Evolutionary conservation across 1,284 basidiomycete species (phyloP).

Genomic region (Cryptococcus neoformans): DNA sequence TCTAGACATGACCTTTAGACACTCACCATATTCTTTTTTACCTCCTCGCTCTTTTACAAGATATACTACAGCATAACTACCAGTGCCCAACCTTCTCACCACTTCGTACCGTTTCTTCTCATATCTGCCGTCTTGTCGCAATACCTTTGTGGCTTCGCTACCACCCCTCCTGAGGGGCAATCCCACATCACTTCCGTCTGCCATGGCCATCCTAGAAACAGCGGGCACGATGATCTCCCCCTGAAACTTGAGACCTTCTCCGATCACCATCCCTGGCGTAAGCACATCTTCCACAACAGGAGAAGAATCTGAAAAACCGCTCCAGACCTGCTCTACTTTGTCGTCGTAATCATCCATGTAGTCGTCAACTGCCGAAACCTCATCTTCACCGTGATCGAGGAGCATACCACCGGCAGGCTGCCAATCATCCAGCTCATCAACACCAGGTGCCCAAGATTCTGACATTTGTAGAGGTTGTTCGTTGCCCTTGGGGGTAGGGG

Average conservation of each 20-base stretch:
- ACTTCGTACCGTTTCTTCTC: slow-evolving; percentile 63
- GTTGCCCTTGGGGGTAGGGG: slow-evolving; percentile 6
- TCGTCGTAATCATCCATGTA: slow-evolving; percentile 18
- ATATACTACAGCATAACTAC: slow-evolving; percentile 91
- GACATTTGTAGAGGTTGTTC: slow-evolving; percentile 23
- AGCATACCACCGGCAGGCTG: slow-evolving; percentile 42
- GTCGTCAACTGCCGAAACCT: slow-evolving; percentile 19
- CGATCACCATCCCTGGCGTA: slow-evolving; percentile 39
- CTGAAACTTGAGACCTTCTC: slow-evolving; percentile 46
- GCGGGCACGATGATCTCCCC: slow-evolving; percentile 45
- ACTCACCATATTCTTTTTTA: slow-evolving; percentile 68
- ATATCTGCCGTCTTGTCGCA: slow-evolving; percentile 4
- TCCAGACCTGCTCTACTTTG: slow-evolving; percentile 13
- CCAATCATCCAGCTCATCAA: slow-evolving; percentile 41
- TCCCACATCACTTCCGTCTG: slow-evolving; percentile 22
- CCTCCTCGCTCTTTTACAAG: slow-evolving; percentile 82
- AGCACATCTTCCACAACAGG: slow-evolving; percentile 34
- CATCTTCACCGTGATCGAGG: slow-evolving; percentile 31
- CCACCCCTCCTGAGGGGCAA: slow-evolving; percentile 40
- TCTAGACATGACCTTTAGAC: neutral
- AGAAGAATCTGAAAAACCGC: slow-evolving; percentile 15
- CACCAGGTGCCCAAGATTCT: slow-evolving; percentile 24
- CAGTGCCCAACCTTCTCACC: slow-evolving; percentile 75
- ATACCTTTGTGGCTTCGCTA: slow-evolving; percentile 32
- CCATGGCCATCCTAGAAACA: slow-evolving; percentile 27